Conservation (phyloP, 1,284 basidiomycete genomes). For the Clitocybe nebularis region DNA sequence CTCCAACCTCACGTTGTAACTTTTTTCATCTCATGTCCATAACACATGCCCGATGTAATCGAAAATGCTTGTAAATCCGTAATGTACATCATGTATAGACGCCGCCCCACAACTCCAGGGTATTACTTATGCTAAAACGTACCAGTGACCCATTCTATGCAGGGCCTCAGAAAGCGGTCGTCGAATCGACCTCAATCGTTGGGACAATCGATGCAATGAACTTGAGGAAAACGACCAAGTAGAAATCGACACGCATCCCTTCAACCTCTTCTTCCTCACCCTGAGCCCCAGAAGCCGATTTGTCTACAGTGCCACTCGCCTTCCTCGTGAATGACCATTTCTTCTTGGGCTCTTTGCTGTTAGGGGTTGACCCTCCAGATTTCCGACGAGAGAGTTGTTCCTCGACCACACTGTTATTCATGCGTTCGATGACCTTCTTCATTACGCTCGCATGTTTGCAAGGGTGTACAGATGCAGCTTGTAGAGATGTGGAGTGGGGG, state of each 20-base stretch:
- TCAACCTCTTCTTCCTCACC: conserved; percentile 69
- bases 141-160: not conserved
- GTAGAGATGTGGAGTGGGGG: conserved; percentile 83
- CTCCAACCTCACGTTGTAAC: not conserved
- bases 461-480: conserved; percentile 91
- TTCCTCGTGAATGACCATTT: conserved; percentile 84
- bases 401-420: conserved; percentile 86
- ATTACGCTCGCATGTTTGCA: conserved; percentile 99
- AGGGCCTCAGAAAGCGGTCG: conserved; percentile 65
- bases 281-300: conserved; percentile 28
- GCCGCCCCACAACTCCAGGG: conserved; percentile 1
- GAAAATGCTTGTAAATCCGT: not conserved
- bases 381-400: conserved; percentile 67
- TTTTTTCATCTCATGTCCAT: not conserved
- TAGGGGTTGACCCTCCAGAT: conserved; percentile 27
- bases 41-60: not conserved
- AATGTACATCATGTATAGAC: conserved; percentile 1
- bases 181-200: conserved; percentile 93
- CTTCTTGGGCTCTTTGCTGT: conserved; percentile 61
- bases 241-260: conserved; percentile 93
- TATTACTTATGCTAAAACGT: conserved; percentile 9
- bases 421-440: conserved; percentile 99
- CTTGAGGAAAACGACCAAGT: conserved; percentile 95
- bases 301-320: conserved; percentile 50
- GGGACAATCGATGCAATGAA: conserved; percentile 94